These are phyloP conservation scores for Myotisia sp. DNA, from an alignment of 2,329 filamentous ascomycete genomes.

Conservation along the genomic window DNA sequence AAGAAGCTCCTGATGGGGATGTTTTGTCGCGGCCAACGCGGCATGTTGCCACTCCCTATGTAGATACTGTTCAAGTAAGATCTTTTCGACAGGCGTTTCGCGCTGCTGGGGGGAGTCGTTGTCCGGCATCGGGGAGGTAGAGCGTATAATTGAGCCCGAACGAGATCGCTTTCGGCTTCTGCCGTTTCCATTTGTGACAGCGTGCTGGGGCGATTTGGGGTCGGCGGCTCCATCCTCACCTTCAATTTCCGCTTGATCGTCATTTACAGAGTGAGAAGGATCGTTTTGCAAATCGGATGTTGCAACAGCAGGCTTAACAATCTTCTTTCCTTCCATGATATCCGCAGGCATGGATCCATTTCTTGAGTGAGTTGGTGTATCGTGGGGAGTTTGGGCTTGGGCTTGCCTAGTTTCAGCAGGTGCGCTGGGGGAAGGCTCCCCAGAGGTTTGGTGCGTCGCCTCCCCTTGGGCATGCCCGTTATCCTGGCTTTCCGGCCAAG, in stretches of 20 bases:
- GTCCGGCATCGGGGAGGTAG: slow-evolving; percentile 20
- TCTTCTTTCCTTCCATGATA: slow-evolving; percentile 30
- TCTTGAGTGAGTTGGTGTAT: no score
- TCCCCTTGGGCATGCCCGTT: no score
- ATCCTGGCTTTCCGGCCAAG: slow-evolving; percentile 25
- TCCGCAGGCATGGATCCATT: slow-evolving; percentile 3
- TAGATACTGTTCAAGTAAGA: slow-evolving; percentile 49
- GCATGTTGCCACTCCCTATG: slow-evolving; percentile 48
- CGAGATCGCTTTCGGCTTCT: slow-evolving; percentile 45
- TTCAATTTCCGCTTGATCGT: no score
- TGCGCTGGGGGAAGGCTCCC: no score
- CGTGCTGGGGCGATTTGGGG: slow-evolving; percentile 19
- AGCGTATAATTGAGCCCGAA: slow-evolving; percentile 41
- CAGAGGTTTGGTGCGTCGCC: no score
- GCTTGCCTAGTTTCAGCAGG: no score
- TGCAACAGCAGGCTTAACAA: slow-evolving; percentile 36
- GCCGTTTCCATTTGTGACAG: slow-evolving; percentile 35
- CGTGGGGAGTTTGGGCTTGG: no score
- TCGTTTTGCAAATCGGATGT: slow-evolving; percentile 22
- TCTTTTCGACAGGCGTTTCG: slow-evolving; percentile 33
- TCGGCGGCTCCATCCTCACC: slow-evolving; percentile 10
- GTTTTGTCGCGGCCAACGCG: slow-evolving; percentile 38
- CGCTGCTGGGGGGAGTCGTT: slow-evolving; percentile 23
- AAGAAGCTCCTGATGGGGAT: slow-evolving; percentile 43
- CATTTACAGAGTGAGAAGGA: slow-evolving; percentile 28